phyloP scores from a whole-genome alignment of 78 protist genomes.

The Dictyostelium capitatum region DNA sequence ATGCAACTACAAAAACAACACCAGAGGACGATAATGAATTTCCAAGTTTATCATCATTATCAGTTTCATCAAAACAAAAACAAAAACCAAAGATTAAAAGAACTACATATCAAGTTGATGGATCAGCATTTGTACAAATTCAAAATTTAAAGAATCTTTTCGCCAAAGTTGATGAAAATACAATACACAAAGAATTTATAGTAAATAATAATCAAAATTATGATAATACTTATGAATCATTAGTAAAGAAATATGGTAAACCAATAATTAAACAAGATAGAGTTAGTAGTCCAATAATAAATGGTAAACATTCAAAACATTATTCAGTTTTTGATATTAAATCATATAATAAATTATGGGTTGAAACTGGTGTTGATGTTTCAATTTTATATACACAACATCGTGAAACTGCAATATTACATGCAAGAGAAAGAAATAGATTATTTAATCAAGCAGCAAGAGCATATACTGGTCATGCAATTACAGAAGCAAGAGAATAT shows the following conservation, averaged over 20 bases:
- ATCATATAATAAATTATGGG: background rate
- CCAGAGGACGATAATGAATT: background rate
- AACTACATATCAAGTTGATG: background rate
- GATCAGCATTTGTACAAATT: background rate
- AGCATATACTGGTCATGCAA: background rate
- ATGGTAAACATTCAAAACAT: background rate
- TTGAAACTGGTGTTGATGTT: slow-evolving; percentile 30
- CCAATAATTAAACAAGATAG: background rate
- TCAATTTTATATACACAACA: background rate
- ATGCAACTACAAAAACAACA: too few relatives aligned
- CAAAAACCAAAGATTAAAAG: slow-evolving; percentile 14
- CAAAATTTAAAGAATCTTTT: slow-evolving; percentile 2
- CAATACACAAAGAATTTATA: slow-evolving; percentile 1
- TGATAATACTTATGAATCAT: background rate
- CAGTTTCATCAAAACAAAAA: background rate
- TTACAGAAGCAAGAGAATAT: background rate
- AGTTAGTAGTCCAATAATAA: too few relatives aligned
- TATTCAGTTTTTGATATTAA: background rate
- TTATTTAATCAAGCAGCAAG: slow-evolving; percentile 17
- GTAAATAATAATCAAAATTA: background rate
- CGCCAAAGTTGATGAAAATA: background rate
- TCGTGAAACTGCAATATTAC: slow-evolving; percentile 24
- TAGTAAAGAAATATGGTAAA: slow-evolving; percentile 7
- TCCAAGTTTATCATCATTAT: slow-evolving; percentile 13
- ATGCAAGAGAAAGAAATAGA: slow-evolving; percentile 56